Evolutionary conservation across 2,329 filamentous ascomycete genomes (phyloP), one percentile per base, ranked within the genome.

Genomic region (Talaromyces sp.): DNA sequence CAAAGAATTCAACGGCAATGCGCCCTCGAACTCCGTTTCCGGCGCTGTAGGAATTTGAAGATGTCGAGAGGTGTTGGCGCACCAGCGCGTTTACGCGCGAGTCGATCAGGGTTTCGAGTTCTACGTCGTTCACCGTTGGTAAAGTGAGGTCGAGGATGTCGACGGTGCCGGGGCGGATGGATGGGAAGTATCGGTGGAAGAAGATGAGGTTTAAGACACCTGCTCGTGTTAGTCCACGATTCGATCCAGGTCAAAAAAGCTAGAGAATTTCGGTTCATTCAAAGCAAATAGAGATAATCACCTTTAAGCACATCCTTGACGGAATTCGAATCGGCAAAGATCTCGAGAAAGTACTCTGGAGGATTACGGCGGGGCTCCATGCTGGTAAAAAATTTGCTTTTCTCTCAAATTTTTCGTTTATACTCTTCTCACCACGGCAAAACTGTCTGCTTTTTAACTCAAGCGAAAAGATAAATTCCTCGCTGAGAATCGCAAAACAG

Each of bases 141-240:
- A 98, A 87, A 38, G 92, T 93, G 68, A 97, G 86, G 79, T 96
- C 93, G 70, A 97, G 89, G 69, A 97, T 88, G 75, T 97, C 93
- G 80, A 92, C 89, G 69, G 92, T 93, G 69, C 88, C 86, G 5
- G 95, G 94, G 49, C 87, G 83, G 71, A 97, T 86, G 66, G 92
- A 89, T 65, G 92, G 92, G 83, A 98, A 97, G 86, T 94, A 96
- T 74, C 95, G 91, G 82, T 97, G 93, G 85, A 98, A 98, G 87
- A 98, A 99, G 78, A 98, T 97, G 60, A 93, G 96, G 78, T 97
- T 93, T 59, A 98, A 86, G 76, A 97, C 91, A 69, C 91, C 94
- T 96, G 73, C 47, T 15, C 56, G 45, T n/a, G 36, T 59, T 43
- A 59, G 56, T 45, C n/a, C n/a, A 49, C 10, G 17, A 19, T 10